Evolutionary conservation across 345 rosid species (phyloP).

Genomic region (Ailanthus altissimus): DNA sequence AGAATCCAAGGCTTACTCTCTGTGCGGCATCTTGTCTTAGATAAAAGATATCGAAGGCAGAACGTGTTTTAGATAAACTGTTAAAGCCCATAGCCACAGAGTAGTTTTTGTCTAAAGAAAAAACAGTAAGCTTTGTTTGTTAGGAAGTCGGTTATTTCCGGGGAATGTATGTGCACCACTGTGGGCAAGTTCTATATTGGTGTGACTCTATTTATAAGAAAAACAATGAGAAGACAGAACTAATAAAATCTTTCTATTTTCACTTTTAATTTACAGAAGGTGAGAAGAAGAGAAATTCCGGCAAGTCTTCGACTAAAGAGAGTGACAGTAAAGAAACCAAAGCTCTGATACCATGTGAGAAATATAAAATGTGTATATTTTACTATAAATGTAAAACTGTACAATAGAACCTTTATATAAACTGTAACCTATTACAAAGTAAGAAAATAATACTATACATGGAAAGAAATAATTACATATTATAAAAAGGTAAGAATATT

Average conservation of each 20-base stretch:
- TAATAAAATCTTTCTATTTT: neutral
- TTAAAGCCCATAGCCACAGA: neutral
- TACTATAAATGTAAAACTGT: too few species aligned
- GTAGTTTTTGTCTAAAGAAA: neutral
- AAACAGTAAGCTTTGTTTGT: neutral
- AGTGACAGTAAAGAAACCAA: too few species aligned
- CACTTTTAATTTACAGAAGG: neutral
- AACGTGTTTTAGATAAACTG: neutral
- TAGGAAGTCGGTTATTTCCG: neutral
- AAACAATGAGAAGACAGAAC: neutral
- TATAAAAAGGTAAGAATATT: too few species aligned
- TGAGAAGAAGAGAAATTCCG: neutral
- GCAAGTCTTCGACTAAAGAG: too few species aligned
- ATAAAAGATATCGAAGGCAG: neutral
- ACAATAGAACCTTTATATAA: too few species aligned
- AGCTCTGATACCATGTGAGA: too few species aligned
- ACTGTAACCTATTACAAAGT: too few species aligned
- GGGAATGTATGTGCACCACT: neutral
- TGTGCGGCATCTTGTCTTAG: neutral
- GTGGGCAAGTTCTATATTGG: neutral
- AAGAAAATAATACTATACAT: too few species aligned
- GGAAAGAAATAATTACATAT: too few species aligned
- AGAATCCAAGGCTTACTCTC: neutral
- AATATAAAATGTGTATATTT: too few species aligned
- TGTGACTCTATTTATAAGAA: neutral